Conservation (phyloP, 1,139 yeast species). For the Diutina scorzettiae region DNA sequence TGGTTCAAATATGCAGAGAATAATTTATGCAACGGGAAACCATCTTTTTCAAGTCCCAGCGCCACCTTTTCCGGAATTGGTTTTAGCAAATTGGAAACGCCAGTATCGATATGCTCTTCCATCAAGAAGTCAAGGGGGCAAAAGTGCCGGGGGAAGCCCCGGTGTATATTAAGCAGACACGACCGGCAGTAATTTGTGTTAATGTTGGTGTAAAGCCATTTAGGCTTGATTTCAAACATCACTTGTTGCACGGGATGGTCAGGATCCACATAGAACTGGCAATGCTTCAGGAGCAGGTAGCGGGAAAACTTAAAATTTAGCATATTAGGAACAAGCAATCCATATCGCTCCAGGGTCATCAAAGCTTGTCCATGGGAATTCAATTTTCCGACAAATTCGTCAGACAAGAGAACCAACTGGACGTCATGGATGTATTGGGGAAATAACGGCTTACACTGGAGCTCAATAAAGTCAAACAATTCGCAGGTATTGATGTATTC, state of each 20-base stretch:
- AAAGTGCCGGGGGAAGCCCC: conserved; percentile 23
- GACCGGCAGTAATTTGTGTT: conserved; percentile 30
- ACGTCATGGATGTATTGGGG: conserved; percentile 28
- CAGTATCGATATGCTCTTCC: conserved; percentile 21
- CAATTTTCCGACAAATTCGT: conserved; percentile 21
- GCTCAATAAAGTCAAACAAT: conserved; percentile 31
- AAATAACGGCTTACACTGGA: conserved; percentile 28
- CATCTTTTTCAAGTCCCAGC: conserved; percentile 11
- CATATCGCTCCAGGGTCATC: conserved; percentile 28
- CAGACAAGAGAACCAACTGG: conserved; percentile 26
- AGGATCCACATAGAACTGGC: conserved; percentile 19
- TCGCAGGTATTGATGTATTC: conserved; percentile 33
- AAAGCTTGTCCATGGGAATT: conserved; percentile 18
- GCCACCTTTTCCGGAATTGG: conserved; percentile 17
- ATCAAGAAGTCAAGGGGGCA: conserved; percentile 33
- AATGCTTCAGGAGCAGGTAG: conserved; percentile 22
- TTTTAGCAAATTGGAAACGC: conserved; percentile 21
- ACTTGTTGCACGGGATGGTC: conserved; percentile 13
- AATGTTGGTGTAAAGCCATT: conserved; percentile 35
- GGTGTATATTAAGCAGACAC: conserved; percentile 29
- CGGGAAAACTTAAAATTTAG: conserved; percentile 22
- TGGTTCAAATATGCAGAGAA: conserved; percentile 18
- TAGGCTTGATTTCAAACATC: conserved; percentile 34
- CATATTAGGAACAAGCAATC: conserved; percentile 30
- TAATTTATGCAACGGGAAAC: conserved; percentile 10